A percentile compares a stretch with the other conserved stretches of the same genome.
Evolutionary conservation across 2,329 filamentous ascomycete species (phyloP).

Genomic region (Scedosporium aurantiacum): DNA sequence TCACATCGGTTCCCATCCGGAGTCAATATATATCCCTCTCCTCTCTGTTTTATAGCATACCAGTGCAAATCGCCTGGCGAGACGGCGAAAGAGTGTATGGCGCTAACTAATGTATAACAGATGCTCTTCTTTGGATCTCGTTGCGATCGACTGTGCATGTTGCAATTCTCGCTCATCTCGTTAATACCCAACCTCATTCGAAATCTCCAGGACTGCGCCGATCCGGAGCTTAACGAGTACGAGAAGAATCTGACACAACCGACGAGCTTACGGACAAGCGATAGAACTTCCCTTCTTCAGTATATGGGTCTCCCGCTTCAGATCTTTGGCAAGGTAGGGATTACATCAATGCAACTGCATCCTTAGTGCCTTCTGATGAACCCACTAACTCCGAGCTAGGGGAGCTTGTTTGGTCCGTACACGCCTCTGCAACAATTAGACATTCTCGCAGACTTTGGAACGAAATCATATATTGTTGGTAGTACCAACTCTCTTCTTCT

Average conservation of each 20-base stretch:
- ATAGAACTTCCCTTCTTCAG: slow-evolving; percentile 75
- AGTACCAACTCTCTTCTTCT: slow-evolving; percentile 91
- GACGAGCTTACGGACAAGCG: slow-evolving; percentile 81
- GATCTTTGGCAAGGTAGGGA: slow-evolving; percentile 73
- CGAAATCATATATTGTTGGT: slow-evolving; percentile 94
- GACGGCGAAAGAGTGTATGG: too few species aligned
- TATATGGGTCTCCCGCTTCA: slow-evolving; percentile 95
- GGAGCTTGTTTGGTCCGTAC: slow-evolving; percentile 91
- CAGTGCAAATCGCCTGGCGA: too few species aligned
- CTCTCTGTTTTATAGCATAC: too few species aligned
- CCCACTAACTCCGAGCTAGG: slow-evolving; percentile 34
- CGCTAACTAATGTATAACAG: slow-evolving; percentile 30
- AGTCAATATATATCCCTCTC: too few species aligned
- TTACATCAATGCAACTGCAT: neutral
- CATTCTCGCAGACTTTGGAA: slow-evolving; percentile 81
- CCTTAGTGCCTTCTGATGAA: neutral
- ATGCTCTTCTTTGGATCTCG: slow-evolving; percentile 98
- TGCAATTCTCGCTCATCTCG: slow-evolving; percentile 93
- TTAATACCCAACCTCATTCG: slow-evolving; percentile 87
- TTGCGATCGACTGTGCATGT: slow-evolving; percentile 93
- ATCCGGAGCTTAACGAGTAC: slow-evolving; percentile 81
- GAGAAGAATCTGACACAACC: slow-evolving; percentile 64
- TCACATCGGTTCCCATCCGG: neutral
- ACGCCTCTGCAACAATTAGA: slow-evolving; percentile 94
- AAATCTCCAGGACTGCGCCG: slow-evolving; percentile 87